Evolutionary conservation across 2,329 filamentous ascomycete species (phyloP), one percentile per base, ranked within the genome.

Genomic region (Sclerotiophoma versabilis): DNA sequence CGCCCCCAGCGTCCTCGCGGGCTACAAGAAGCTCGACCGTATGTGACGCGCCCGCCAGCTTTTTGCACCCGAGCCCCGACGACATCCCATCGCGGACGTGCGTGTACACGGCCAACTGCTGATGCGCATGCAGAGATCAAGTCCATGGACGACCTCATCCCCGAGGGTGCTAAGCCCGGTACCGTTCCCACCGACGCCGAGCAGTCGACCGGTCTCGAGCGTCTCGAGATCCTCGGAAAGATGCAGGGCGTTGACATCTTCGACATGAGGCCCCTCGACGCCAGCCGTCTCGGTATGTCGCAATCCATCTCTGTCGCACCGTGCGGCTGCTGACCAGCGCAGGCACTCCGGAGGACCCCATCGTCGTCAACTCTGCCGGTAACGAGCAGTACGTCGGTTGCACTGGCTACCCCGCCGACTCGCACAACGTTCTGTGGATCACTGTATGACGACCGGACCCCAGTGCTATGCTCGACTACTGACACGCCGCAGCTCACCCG

Each of bases 171-270:
- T 70, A 78, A 85, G 69, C 81, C 87, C 63, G 93, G 95, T 75
- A 90, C 89, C 76, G 83, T 99, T 66, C 92, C 95, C 65, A 96
- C 91, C 80, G 95, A 99, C 80, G 79, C 96, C 76, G 92, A 98
- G 79, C 95, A 99, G 80, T 82, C 95, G 57, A 98, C 95, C 69
- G 95, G 95, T 90, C 85, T 98, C 57, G 95, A 99, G 84, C 93
- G 95, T 86, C 86, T 99, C 69, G 95, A 99, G 81, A 95, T 99
- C 74, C 84, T 99, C 77, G 95, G 95, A 81, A 99, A 99, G 87
- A 96, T 98, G 90, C 92, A 98, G 84, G 93, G 95, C 66, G 83
- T 97, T 71, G 95, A 99, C 76, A 84, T 98, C 76, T 99, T 99
- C 83, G 93, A 99, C 82, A 96, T 98, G 95, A 89, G 87, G 79